A percentile compares a stretch with the other conserved stretches of the same genome.
Conservation (phyloP, 345 rosid genomes). For the Gossypium stocksii region DNA sequence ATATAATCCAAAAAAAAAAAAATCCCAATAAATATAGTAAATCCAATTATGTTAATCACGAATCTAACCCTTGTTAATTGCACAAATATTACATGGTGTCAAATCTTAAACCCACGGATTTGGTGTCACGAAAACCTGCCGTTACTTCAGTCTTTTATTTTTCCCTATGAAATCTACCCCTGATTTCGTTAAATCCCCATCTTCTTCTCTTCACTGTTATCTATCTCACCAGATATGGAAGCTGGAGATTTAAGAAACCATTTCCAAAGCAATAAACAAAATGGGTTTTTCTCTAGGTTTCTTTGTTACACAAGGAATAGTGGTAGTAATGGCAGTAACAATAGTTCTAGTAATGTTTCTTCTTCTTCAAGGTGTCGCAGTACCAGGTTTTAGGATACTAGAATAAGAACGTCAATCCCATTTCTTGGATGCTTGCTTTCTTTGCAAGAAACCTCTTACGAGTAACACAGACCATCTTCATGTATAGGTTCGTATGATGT, state of each 20-base stretch:
- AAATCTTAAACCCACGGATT: too few relatives aligned
- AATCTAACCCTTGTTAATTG: too few relatives aligned
- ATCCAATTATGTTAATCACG: too few relatives aligned
- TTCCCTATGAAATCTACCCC: too few relatives aligned
- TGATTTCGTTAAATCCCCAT: too few relatives aligned
- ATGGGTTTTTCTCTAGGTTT: conserved; percentile 23
- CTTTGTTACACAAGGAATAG: conserved; percentile 24
- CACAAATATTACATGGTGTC: too few relatives aligned
- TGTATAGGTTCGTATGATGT: conserved; percentile 46
- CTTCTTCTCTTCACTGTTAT: too few relatives aligned
- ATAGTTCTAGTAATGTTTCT: background rate
- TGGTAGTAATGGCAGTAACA: conserved; percentile 10
- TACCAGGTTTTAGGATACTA: conserved; percentile 41
- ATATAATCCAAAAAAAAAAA: too few relatives aligned
- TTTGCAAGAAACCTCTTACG: conserved; percentile 35
- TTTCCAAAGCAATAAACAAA: background rate
- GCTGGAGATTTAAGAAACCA: background rate
- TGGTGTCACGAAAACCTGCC: too few relatives aligned
- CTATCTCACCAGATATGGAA: background rate
- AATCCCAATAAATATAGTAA: too few relatives aligned
- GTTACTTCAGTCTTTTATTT: too few relatives aligned
- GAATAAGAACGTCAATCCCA: conserved; percentile 30
- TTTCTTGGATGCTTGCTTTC: background rate
- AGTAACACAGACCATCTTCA: conserved; percentile 55
- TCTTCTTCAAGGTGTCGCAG: conserved; percentile 32